Evolutionary conservation across 768 basidiomycete species (phyloP), one percentile per base, ranked within the genome.

Genomic region (Lactarius psammicola): DNA sequence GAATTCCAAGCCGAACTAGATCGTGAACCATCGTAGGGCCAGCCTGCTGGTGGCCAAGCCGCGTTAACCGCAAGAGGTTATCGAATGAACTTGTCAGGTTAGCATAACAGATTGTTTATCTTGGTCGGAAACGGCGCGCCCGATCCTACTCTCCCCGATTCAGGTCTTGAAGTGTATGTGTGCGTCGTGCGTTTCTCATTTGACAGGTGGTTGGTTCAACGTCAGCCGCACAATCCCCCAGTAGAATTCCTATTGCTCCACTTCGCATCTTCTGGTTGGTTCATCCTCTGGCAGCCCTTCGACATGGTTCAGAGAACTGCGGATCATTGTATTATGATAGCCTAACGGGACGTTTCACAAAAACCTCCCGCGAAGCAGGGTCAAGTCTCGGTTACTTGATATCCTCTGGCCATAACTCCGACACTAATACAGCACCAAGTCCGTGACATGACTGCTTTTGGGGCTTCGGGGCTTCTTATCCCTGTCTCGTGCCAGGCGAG

Each of bases 1-100:
- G 65, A 66, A 63, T 66, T 66, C 65, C 61, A 59, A 44, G 60
- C 60, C 61, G 65, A 63, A 66, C 15, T 36, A 49, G 46, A 33
- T 36, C 49, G 28, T 49, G 23, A 36, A 31, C 10, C 40, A 42
- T 11, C n/a, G 11, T 26, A 33, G 18, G 33, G 13, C 40, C 33
- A 33, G 8, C 13, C 26, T 13, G 26, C 28, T 18, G 33, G 34
- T 18, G n/a, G 56, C 56, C 26, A 38, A 34, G 56, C 56, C 30
- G 58, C 51, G 26, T 42, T 56, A 60, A 55, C 40, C 59, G 20
- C 53, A 31, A 36, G 44, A 59, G 31, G 23, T 42, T 23, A 40
- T 30, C n/a, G 23, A 57, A 23, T 57, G 33, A 36, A 51, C 49
- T 10, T 38, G 34, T n/a, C 20, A 17, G 23, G 26, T 58, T n/a